Percentiles rank a stretch among this genome's conserved stretches.
Evolutionary conservation across 805 yeast species (phyloP).

Genomic region (Starmerella potacharoeniae): DNA sequence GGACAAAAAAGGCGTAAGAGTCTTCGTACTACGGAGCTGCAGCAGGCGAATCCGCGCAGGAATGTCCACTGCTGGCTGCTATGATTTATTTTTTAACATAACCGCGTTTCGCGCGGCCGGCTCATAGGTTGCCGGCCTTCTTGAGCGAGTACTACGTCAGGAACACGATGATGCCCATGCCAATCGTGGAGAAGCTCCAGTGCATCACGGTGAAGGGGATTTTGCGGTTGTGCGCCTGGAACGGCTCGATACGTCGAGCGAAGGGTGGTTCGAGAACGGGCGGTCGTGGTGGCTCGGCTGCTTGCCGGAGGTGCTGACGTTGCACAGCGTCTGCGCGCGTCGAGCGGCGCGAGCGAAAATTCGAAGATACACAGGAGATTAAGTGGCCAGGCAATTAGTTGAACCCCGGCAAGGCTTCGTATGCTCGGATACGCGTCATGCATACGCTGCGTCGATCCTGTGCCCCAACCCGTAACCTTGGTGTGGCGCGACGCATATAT

Average conservation of each 20-base stretch:
- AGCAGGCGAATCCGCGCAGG: too few species aligned
- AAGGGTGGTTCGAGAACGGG: slow-evolving; percentile 79
- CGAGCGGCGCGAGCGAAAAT: slow-evolving; percentile 17
- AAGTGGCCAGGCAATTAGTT: neutral
- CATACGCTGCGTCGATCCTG: too few species aligned
- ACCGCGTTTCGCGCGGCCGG: neutral
- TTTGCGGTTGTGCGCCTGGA: slow-evolving; percentile 85
- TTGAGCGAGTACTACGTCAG: slow-evolving; percentile 70
- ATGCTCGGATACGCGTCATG: too few species aligned
- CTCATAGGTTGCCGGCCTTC: slow-evolving; percentile 54
- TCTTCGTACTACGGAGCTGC: too few species aligned
- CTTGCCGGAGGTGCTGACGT: slow-evolving; percentile 21
- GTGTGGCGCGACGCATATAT: too few species aligned
- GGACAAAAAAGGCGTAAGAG: too few species aligned
- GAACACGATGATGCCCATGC: slow-evolving; percentile 67
- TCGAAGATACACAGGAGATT: neutral
- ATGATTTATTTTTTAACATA: neutral
- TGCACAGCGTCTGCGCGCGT: slow-evolving; percentile 15
- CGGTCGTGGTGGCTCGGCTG: slow-evolving; percentile 51
- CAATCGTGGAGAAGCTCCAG: slow-evolving; percentile 60
- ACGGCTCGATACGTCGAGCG: too few species aligned
- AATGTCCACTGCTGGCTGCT: neutral
- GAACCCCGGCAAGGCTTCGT: too few species aligned
- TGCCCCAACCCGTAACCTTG: too few species aligned
- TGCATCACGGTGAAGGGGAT: slow-evolving; percentile 76